phyloP scores from a whole-genome alignment of 2,329 filamentous ascomycete species.

The Lasiodiplodia theobromae region DNA sequence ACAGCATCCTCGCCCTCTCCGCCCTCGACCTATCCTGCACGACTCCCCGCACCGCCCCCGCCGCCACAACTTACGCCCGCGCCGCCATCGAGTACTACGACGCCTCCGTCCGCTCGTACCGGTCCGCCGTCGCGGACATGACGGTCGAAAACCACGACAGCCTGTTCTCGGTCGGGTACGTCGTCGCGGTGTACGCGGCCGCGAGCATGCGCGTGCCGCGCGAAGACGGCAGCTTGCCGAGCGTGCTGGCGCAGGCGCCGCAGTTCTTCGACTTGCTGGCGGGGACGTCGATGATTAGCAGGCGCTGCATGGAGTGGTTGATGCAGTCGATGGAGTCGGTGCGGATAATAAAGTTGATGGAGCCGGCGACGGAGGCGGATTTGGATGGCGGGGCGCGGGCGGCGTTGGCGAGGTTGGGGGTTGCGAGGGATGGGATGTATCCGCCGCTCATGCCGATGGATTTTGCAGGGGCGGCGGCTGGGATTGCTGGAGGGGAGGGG shows the following conservation, averaged over 20 bases:
- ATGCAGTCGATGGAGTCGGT: neutral
- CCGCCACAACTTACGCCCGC: slow-evolving; percentile 39
- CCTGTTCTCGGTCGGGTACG: slow-evolving; percentile 34
- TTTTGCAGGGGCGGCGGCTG: neutral
- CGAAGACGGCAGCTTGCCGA: neutral
- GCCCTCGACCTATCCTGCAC: slow-evolving; percentile 41
- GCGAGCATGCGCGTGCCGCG: neutral
- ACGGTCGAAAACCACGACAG: slow-evolving; percentile 40
- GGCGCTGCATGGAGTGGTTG: neutral
- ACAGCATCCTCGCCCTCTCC: neutral
- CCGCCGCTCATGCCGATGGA: no score
- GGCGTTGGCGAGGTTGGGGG: neutral
- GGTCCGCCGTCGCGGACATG: slow-evolving; percentile 39
- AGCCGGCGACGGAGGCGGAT: neutral
- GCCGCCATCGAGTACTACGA: slow-evolving; percentile 47
- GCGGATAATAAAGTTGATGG: neutral
- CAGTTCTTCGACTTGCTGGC: neutral
- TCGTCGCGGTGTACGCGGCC: neutral
- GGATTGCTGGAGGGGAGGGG: no score
- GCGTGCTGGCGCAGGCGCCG: neutral
- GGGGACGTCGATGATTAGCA: neutral
- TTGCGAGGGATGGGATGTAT: neutral
- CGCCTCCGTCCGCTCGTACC: slow-evolving; percentile 42
- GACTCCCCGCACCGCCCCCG: neutral
- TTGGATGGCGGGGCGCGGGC: neutral